Base-by-base conservation (phyloP, 768 basidiomycete species). In the Leccinum truebloodii region DNA sequence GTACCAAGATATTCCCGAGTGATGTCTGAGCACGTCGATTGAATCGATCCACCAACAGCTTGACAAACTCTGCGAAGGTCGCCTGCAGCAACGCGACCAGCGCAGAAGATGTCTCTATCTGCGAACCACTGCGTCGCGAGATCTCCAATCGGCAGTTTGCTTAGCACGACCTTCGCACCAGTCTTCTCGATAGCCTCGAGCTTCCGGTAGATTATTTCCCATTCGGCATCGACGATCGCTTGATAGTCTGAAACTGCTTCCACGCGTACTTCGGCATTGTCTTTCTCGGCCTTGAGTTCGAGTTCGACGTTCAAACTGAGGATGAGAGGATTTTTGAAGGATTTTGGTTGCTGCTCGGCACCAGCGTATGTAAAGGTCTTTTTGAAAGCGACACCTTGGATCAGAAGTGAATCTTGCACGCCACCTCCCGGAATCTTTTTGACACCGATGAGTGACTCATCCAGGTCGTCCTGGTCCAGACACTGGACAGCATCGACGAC, bases 291-390 rank as follows among this genome's bases (percentile, higher is more conserved):
- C 77, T 99, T 99, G 66, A 99, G 81, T 76, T 99, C 97, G 56
- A 99, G 85, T 73, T 99, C 97, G 65, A 99, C 96, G 72, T 99
- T 99, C 59, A 99, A 76, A 71, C 94, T 95, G 18, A 98, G 81
- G 59, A 99, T 88, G 68, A 95, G 88, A 50, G 96, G 94, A 69
- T 96, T 71, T 63, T 78, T 78, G 82, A 98, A 97, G 35, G 84
- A 82, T 78, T 98, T 98, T 48, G 96, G 97, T 73, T 98, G 96
- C 76, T 99, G 97, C 73, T 99, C 97, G 20, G 97, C 97, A 52
- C 97, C 97, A 22, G 97, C 97, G 66, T 99, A 99, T 2, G 95
- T 95, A 77, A 99, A 99, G 0, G 97, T 99, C 80, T 99, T 99
- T 76, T 98, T 98, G 87, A 98, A 99, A 0, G 97, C 87, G 52